Conservation (phyloP, 1,139 yeast genomes). For the Pichia sp. region DNA sequence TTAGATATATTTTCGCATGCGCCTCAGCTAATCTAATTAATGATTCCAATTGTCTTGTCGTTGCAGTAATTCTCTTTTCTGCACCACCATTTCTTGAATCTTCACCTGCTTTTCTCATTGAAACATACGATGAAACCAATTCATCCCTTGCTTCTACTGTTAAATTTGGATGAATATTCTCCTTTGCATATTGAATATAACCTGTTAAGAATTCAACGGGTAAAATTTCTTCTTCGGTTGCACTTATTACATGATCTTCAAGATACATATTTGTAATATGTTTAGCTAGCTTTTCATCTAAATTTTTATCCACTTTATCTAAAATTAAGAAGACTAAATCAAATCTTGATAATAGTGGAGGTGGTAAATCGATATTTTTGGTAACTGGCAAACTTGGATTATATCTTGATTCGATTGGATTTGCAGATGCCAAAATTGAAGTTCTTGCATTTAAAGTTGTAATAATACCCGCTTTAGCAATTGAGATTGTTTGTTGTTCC, state of each 20-base stretch:
- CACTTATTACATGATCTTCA: slow-evolving; percentile 79
- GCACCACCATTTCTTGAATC: slow-evolving; percentile 61
- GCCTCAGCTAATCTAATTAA: slow-evolving; percentile 95
- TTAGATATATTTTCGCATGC: slow-evolving; percentile 91
- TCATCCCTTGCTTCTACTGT: slow-evolving; percentile 78
- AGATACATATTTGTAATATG: slow-evolving; percentile 90
- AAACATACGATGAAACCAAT: slow-evolving; percentile 84
- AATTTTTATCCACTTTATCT: slow-evolving; percentile 83
- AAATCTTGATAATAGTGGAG: slow-evolving; percentile 88
- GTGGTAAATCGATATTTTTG: slow-evolving; percentile 91
- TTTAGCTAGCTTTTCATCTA: slow-evolving; percentile 80
- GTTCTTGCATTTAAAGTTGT: slow-evolving; percentile 96
- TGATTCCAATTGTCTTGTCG: slow-evolving; percentile 93
- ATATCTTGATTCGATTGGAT: slow-evolving; percentile 94
- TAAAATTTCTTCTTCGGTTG: slow-evolving; percentile 55
- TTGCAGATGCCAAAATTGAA: slow-evolving; percentile 91
- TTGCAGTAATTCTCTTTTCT: slow-evolving; percentile 92
- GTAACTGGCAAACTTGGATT: slow-evolving; percentile 92
- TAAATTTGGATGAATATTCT: slow-evolving; percentile 68
- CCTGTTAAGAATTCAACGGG: slow-evolving; percentile 83
- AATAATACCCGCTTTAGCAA: slow-evolving; percentile 96
- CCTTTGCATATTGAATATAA: slow-evolving; percentile 89
- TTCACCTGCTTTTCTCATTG: slow-evolving; percentile 91
- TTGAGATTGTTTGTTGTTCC: slow-evolving; percentile 98
- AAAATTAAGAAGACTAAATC: slow-evolving; percentile 87